Percentiles rank a stretch among this genome's conserved stretches.
phyloP scores from a whole-genome alignment of 495 filamentous ascomycete genomes.

The Talaromyces trachyspermus region DNA sequence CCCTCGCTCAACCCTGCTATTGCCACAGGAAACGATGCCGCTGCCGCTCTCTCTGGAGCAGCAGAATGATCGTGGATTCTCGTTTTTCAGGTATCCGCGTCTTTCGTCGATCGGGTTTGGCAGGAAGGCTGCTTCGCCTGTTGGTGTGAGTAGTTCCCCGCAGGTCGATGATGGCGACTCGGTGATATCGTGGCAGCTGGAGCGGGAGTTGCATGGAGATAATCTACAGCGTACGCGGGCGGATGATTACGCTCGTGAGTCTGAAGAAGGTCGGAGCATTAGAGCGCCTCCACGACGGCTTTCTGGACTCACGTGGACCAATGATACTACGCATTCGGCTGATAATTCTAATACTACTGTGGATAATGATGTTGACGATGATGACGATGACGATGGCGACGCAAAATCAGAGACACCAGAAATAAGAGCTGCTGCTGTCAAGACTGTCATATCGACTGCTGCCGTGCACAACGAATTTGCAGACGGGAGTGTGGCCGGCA shows the following conservation, averaged over 20 bases:
- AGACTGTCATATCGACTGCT: constrained; percentile 1
- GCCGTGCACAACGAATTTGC: background rate
- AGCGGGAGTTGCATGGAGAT: constrained; percentile 37
- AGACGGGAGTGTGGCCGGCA: constrained; percentile 4
- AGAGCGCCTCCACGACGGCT: constrained; percentile 34
- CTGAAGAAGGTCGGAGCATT: constrained; percentile 27
- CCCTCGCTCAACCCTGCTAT: constrained; percentile 3
- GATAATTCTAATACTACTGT: background rate
- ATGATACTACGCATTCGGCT: constrained; percentile 1
- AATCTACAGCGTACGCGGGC: constrained; percentile 30
- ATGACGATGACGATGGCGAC: background rate
- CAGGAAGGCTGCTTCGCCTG: background rate
- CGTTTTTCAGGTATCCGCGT: constrained; percentile 4
- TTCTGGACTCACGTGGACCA: constrained; percentile 26
- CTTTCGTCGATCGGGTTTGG: constrained; percentile 5
- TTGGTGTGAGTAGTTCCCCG: constrained; percentile 14
- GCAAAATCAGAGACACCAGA: background rate
- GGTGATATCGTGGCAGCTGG: constrained; percentile 30
- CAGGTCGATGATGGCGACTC: constrained; percentile 29
- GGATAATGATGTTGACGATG: background rate
- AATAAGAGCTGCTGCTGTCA: background rate
- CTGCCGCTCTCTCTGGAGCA: constrained; percentile 4
- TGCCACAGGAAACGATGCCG: background rate
- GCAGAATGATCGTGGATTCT: constrained; percentile 7
- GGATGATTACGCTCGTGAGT: constrained; percentile 16